These are phyloP conservation scores for Yueomyces sp. DNA, from an alignment of 1,139 yeast species.

Conservation along the genomic window DNA sequence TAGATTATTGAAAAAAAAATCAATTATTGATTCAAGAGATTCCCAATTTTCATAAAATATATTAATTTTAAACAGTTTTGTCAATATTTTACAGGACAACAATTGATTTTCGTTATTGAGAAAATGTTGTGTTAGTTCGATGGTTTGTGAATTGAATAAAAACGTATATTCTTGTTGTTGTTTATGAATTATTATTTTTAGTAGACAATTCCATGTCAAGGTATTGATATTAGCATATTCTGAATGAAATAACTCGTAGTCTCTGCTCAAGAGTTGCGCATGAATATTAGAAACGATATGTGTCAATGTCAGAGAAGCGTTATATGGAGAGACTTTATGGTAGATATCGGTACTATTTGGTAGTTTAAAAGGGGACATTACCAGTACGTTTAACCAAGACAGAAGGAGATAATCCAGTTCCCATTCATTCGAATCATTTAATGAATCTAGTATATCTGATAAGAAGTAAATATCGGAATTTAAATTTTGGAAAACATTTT, in stretches of 20 bases:
- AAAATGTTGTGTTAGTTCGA: background rate
- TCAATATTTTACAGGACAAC: slow-evolving; percentile 10
- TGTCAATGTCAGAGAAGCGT: slow-evolving; percentile 35
- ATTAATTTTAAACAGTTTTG: slow-evolving; percentile 18
- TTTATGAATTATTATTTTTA: slow-evolving; percentile 3
- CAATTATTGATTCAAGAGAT: slow-evolving; percentile 31
- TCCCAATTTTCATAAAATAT: slow-evolving; percentile 18
- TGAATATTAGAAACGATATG: slow-evolving; percentile 19
- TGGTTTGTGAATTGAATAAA: background rate
- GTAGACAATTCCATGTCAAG: slow-evolving; percentile 8
- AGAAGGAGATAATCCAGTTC: slow-evolving; percentile 43
- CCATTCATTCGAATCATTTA: slow-evolving; percentile 29
- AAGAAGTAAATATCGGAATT: slow-evolving; percentile 46
- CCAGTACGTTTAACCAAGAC: slow-evolving; percentile 64
- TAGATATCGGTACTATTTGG: slow-evolving; percentile 30
- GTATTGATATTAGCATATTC: background rate
- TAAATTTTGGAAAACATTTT: slow-evolving; percentile 44
- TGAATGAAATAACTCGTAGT: slow-evolving; percentile 8
- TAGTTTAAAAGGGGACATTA: slow-evolving; percentile 60
- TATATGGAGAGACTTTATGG: slow-evolving; percentile 25
- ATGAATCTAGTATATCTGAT: slow-evolving; percentile 25
- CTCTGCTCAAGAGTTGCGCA: slow-evolving; percentile 21
- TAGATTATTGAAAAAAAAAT: slow-evolving; percentile 32
- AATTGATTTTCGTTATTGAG: background rate
- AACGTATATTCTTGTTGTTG: background rate